Evolutionary conservation across 805 yeast genomes (phyloP).

Genomic region (Metschnikowia santaceciliae): DNA sequence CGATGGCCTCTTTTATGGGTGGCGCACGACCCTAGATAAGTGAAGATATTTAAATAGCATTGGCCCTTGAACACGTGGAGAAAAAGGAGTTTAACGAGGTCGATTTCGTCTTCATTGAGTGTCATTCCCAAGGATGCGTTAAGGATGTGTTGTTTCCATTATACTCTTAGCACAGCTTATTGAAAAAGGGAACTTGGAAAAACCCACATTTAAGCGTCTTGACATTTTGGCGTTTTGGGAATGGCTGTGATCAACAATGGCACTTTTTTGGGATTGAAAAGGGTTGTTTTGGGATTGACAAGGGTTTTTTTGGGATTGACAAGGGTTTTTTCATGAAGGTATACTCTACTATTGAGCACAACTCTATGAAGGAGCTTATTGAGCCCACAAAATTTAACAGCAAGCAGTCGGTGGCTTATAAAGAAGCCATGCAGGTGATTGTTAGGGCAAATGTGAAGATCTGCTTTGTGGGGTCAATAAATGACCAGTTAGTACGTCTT

Average conservation of each 20-base stretch:
- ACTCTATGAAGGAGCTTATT: conserved; percentile 79
- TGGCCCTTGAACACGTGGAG: conserved; percentile 56
- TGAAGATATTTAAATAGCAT: too few species aligned
- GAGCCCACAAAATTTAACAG: conserved; percentile 80
- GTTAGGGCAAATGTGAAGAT: conserved; percentile 71
- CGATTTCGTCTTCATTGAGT: conserved; percentile 85
- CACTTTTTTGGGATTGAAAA: conserved; percentile 52
- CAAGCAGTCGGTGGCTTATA: conserved; percentile 63
- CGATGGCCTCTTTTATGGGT: too few species aligned
- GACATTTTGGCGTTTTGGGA: conserved; percentile 50
- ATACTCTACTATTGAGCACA: conserved; percentile 84
- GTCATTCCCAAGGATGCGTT: conserved; percentile 88
- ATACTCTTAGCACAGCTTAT: conserved; percentile 71
- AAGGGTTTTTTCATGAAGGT: conserved; percentile 84
- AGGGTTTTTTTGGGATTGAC: conserved; percentile 59
- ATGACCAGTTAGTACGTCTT: conserved; percentile 91
- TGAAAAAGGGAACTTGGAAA: conserved; percentile 46
- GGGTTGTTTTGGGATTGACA: too few species aligned
- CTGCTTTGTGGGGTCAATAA: conserved; percentile 80
- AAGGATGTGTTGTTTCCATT: conserved; percentile 64
- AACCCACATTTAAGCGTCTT: conserved; percentile 43
- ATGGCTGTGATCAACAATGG: conserved; percentile 98
- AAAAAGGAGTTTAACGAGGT: conserved; percentile 53
- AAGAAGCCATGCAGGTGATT: conserved; percentile 61
- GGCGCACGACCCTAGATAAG: too few species aligned